Percentiles rank a stretch among this genome's conserved stretches.
These are phyloP conservation scores for Hypoxylon sp. DNA, from an alignment of 2,329 filamentous ascomycete genomes.

Conservation along the genomic window DNA sequence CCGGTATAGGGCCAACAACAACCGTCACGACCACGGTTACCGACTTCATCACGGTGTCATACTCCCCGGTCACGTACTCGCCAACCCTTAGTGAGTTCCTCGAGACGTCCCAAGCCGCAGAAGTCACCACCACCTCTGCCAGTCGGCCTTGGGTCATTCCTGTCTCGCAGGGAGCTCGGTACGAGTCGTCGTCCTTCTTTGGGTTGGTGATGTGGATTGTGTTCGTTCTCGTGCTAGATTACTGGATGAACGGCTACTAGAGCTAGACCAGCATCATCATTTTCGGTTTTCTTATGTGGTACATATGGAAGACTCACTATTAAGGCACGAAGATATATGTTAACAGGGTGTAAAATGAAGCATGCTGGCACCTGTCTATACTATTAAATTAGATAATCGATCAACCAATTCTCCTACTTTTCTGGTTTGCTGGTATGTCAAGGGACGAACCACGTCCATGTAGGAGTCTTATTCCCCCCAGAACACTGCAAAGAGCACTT, in stretches of 20 bases:
- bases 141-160: conserved; percentile 47
- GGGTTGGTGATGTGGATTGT: conserved; percentile 48
- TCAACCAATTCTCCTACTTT: conserved; percentile 11
- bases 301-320: conserved; percentile 18
- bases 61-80: conserved; percentile 18
- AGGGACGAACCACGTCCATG: not conserved
- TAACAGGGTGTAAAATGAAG: conserved; percentile 25
- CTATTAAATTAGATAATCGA: conserved; percentile 28
- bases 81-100: conserved; percentile 38
- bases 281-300: conserved; percentile 22
- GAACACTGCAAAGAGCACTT: not conserved
- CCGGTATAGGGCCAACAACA: conserved; percentile 17
- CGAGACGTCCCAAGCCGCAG: conserved; percentile 20
- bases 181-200: conserved; percentile 40
- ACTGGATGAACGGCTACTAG: conserved; percentile 47
- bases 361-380: conserved; percentile 28
- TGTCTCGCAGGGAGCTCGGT: conserved; percentile 33
- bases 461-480: not conserved
- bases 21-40: conserved; percentile 46
- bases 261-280: conserved; percentile 30
- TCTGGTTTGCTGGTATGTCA: not conserved
- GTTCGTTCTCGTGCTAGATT: conserved; percentile 46
- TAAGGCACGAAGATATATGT: conserved; percentile 17
- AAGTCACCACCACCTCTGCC: conserved; percentile 33
- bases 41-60: conserved; percentile 36